Evolutionary conservation across 1,139 yeast genomes (phyloP).

Genomic region (Geotrichum australiense): DNA sequence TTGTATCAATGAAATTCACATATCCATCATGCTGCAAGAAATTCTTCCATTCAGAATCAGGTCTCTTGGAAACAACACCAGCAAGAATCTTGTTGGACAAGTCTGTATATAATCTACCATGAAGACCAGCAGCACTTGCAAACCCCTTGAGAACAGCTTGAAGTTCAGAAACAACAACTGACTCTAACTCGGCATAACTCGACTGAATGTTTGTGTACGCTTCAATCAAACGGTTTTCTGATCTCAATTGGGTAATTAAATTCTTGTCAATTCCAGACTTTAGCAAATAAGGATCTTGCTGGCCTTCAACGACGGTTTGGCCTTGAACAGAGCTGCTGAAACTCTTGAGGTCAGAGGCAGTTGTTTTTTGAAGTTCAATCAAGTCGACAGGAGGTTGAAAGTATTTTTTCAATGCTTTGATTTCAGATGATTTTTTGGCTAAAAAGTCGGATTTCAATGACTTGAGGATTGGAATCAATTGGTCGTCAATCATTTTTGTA

Average conservation of each 20-base stretch:
- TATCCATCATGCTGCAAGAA: conserved; percentile 57
- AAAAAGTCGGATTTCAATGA: conserved; percentile 68
- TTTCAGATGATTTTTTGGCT: conserved; percentile 76
- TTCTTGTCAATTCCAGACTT: conserved; percentile 68
- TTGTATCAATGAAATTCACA: conserved; percentile 62
- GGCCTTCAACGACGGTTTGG: background rate
- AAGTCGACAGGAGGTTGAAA: conserved; percentile 51
- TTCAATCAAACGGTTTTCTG: conserved; percentile 79
- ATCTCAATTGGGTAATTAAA: conserved; percentile 65
- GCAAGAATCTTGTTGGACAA: conserved; percentile 60
- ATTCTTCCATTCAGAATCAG: conserved; percentile 83
- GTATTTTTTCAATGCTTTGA: conserved; percentile 70
- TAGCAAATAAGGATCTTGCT: conserved; percentile 67
- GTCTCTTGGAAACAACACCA: conserved; percentile 71
- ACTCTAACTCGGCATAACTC: conserved; percentile 82
- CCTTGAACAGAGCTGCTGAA: conserved; percentile 50
- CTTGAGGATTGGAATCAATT: conserved; percentile 75
- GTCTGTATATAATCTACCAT: conserved; percentile 22
- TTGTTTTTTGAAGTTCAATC: conserved; percentile 32
- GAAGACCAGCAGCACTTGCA: conserved; percentile 20
- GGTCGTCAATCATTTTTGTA: conserved; percentile 59
- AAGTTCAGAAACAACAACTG: conserved; percentile 76
- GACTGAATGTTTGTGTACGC: conserved; percentile 81
- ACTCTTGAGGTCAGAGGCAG: conserved; percentile 56
- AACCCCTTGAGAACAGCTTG: conserved; percentile 56